A percentile compares a stretch with the other conserved stretches of the same genome.
Evolutionary conservation across 306 rosid genomes (phyloP).

Genomic region (Glycine tomentella): DNA sequence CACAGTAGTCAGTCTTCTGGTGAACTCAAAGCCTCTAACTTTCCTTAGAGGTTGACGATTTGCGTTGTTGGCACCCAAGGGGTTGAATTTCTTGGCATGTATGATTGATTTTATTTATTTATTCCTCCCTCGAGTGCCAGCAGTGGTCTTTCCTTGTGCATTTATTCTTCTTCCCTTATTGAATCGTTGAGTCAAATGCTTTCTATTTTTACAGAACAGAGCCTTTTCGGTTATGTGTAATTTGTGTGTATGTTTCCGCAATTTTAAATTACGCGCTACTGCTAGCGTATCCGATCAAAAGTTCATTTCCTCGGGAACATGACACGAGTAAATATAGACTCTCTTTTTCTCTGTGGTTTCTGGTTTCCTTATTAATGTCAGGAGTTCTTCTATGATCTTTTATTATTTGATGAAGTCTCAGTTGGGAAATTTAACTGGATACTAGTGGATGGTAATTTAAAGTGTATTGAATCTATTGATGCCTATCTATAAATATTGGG

Average conservation of each 20-base stretch:
- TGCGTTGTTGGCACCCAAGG: background rate
- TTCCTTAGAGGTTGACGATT: background rate
- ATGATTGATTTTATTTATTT: background rate
- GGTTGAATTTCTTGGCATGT: slow-evolving; percentile 5
- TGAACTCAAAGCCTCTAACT: background rate
- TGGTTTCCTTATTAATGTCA: background rate
- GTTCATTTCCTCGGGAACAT: background rate
- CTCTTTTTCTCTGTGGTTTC: background rate
- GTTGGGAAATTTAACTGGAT: slow-evolving; percentile 1
- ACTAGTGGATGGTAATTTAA: background rate
- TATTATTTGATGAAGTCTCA: background rate
- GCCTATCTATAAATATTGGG: slow-evolving; percentile 10
- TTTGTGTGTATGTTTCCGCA: background rate
- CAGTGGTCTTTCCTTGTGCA: no score
- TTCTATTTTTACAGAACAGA: background rate
- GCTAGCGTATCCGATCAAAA: slow-evolving; percentile 1
- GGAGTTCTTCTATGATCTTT: background rate
- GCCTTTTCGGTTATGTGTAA: background rate
- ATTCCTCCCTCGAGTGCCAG: background rate
- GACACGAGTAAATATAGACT: background rate
- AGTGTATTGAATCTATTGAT: background rate
- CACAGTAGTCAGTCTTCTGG: background rate
- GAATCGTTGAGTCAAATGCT: background rate
- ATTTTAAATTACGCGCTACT: background rate
- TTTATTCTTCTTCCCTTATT: no score